Conservation (phyloP, 345 rosid genomes). For the Raphanus raphanistrum region DNA sequence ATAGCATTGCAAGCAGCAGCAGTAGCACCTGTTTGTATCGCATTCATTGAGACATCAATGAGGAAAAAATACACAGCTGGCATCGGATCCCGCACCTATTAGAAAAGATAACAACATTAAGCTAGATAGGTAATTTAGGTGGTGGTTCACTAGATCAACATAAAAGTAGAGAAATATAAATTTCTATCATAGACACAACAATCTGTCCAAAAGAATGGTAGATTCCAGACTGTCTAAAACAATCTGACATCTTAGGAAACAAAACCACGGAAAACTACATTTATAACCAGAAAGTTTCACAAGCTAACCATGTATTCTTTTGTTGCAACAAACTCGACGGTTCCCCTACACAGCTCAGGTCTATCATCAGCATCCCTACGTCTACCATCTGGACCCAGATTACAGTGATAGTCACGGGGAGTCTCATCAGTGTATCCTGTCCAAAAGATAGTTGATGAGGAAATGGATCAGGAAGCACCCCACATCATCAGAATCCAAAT, state of each 20-base stretch:
- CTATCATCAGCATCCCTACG: constrained; percentile 96
- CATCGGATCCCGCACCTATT: constrained; percentile 97
- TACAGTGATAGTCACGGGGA: constrained; percentile 87
- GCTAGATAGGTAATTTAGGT: constrained; percentile 9
- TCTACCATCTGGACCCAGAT: constrained; percentile 90
- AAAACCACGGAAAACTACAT: background rate
- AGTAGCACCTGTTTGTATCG: constrained; percentile 90
- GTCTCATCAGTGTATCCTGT: constrained; percentile 82
- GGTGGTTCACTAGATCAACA: constrained; percentile 13
- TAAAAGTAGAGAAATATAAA: background rate
- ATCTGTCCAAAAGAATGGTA: constrained; percentile 11
- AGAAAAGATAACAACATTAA: constrained; percentile 24
- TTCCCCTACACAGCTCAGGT: constrained; percentile 92
- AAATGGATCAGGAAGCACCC: constrained; percentile 1
- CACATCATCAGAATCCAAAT: background rate
- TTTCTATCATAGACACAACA: background rate
- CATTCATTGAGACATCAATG: constrained; percentile 93
- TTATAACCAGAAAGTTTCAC: constrained; percentile 44
- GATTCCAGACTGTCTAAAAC: background rate
- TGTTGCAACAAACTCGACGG: constrained; percentile 90
- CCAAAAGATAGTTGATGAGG: constrained; percentile 16
- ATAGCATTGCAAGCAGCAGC: constrained; percentile 97
- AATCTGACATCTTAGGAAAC: constrained; percentile 5
- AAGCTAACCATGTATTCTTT: constrained; percentile 90
- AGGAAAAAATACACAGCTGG: constrained; percentile 95